Evolutionary conservation across 2,329 filamentous ascomycete genomes (phyloP).

Genomic region (Thelonectria olida): DNA sequence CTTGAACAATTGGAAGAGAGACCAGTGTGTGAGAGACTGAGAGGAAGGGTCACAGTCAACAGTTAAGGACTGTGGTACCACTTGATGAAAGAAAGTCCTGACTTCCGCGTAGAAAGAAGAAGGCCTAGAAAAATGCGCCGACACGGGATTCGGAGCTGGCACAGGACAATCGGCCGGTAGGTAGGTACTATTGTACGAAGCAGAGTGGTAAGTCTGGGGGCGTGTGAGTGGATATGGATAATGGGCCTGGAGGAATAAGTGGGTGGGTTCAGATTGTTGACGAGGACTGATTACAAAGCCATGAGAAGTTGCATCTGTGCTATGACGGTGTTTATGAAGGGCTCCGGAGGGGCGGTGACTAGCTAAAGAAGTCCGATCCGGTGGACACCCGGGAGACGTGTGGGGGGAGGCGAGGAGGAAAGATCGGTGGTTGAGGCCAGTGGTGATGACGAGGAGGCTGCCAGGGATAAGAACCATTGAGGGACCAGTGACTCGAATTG

Average conservation of each 20-base stretch:
- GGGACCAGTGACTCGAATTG: background rate
- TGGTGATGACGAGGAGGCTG: slow-evolving; percentile 5
- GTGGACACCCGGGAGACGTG: background rate
- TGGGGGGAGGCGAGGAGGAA: background rate
- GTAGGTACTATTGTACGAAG: background rate
- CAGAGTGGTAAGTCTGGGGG: slow-evolving; percentile 1
- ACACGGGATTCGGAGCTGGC: slow-evolving; percentile 16
- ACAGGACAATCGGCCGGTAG: slow-evolving; percentile 12
- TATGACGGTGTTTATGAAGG: slow-evolving; percentile 4
- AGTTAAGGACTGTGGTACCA: background rate
- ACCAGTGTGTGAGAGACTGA: slow-evolving; percentile 10
- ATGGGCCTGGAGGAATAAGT: background rate
- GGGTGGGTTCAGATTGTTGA: slow-evolving; percentile 12
- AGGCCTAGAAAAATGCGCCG: background rate
- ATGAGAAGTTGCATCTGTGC: background rate
- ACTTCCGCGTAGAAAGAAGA: background rate
- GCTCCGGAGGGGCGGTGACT: background rate
- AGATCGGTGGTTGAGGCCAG: background rate
- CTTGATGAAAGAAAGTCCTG: slow-evolving; percentile 3
- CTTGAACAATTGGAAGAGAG: background rate
- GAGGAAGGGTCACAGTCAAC: background rate
- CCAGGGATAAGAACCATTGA: background rate
- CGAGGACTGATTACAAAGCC: slow-evolving; percentile 22
- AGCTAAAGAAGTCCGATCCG: background rate
- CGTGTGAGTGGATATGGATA: slow-evolving; percentile 5